These are phyloP conservation scores for Psilocybe azurescens DNA, from an alignment of 768 basidiomycete species.

Conservation along the genomic window DNA sequence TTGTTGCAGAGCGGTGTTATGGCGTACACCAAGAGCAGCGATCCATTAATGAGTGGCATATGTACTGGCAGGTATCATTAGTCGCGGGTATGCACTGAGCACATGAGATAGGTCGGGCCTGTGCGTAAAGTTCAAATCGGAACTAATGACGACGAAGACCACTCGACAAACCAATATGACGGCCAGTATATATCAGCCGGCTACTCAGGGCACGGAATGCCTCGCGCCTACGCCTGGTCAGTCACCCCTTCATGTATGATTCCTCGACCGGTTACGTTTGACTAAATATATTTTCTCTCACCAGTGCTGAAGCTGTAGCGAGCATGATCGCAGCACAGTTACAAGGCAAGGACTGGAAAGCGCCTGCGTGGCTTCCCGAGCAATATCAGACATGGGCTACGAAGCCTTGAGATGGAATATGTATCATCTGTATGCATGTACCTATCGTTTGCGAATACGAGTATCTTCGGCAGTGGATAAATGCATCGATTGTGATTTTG, in stretches of 20 bases:
- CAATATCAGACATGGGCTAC: conserved; percentile 15
- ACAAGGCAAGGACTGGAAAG: too few relatives aligned
- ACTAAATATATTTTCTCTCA: not conserved
- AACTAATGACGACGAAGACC: conserved; percentile 6
- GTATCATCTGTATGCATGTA: too few relatives aligned
- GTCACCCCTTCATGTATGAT: too few relatives aligned
- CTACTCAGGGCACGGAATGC: too few relatives aligned
- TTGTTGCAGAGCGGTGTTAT: conserved; percentile 78
- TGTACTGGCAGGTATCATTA: too few relatives aligned
- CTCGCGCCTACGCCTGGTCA: conserved; percentile 75
- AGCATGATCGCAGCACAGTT: too few relatives aligned
- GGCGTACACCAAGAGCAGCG: conserved; percentile 66
- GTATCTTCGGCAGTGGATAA: too few relatives aligned
- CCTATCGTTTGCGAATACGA: too few relatives aligned
- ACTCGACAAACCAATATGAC: too few relatives aligned
- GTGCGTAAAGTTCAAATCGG: conserved; percentile 22
- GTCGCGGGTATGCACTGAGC: not conserved
- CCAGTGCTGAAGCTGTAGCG: conserved; percentile 57
- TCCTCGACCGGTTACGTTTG: too few relatives aligned
- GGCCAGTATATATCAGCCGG: too few relatives aligned
- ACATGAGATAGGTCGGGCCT: conserved; percentile 36
- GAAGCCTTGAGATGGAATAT: not conserved
- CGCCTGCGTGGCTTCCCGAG: conserved; percentile 13
- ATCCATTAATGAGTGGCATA: conserved; percentile 65
- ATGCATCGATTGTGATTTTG: too few relatives aligned